Conservation (phyloP, 139 green algal species). For the Auxenochlorella pyrenoidosa region DNA sequence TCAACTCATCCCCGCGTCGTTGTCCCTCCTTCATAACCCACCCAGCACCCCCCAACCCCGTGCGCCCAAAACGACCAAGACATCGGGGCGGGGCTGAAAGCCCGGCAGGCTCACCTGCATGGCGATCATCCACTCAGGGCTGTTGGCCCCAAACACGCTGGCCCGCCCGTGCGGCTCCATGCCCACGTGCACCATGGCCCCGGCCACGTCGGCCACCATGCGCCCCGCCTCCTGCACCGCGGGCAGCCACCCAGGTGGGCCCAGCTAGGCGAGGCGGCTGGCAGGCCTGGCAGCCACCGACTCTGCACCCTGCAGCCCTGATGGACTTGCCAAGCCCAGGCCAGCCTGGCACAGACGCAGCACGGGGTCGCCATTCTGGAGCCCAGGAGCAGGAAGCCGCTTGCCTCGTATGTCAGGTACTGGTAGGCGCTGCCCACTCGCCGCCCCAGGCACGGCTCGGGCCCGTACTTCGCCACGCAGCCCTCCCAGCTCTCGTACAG, state of each 20-base stretch:
- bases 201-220: constrained; percentile 33
- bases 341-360: too few species aligned
- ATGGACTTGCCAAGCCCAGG: too few species aligned
- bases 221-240: constrained; percentile 35
- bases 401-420: constrained; percentile 60
- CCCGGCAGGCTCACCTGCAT: constrained; percentile 76
- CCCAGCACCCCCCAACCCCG: too few species aligned
- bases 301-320: too few species aligned
- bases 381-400: neutral
- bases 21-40: too few species aligned
- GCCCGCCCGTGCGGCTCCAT: constrained; percentile 36
- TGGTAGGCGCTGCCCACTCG: constrained; percentile 39
- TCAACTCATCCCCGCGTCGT: too few species aligned
- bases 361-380: too few species aligned
- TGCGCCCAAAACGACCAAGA: too few species aligned
- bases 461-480: constrained; percentile 54
- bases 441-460: constrained; percentile 60
- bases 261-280: constrained; percentile 15
- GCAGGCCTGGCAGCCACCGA: too few species aligned
- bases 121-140: constrained; percentile 88
- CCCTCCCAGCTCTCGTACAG: constrained; percentile 79
- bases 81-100: too few species aligned
- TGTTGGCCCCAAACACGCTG: constrained; percentile 83
- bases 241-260: too few species aligned
- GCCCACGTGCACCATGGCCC: constrained; percentile 45